These are phyloP conservation scores for Beauveria medogensis DNA, from an alignment of 2,329 filamentous ascomycete species.

Conservation along the genomic window DNA sequence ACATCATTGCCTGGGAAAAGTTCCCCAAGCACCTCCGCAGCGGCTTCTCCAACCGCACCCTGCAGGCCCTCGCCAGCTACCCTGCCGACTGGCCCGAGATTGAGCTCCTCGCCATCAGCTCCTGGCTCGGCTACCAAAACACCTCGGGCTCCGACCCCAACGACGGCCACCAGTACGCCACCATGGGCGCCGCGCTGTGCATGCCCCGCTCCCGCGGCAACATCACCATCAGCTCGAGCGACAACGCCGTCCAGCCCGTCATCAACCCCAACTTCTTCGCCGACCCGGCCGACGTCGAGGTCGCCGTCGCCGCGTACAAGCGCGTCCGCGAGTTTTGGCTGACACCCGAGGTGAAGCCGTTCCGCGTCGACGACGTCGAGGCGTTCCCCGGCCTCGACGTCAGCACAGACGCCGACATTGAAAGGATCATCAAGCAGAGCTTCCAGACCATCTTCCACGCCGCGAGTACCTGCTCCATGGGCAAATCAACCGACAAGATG, in stretches of 20 bases:
- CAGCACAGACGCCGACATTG: constrained; percentile 5
- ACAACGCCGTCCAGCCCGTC: constrained; percentile 27
- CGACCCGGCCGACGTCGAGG: constrained; percentile 32
- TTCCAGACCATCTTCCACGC: not conserved
- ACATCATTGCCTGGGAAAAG: constrained; percentile 8
- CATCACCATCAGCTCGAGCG: constrained; percentile 27
- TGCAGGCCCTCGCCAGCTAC: not conserved
- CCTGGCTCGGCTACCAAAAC: constrained; percentile 17
- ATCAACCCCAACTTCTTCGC: constrained; percentile 37
- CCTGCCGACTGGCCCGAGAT: constrained; percentile 12
- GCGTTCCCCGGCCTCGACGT: not conserved
- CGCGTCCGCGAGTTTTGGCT: constrained; percentile 29
- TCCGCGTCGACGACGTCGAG: constrained; percentile 12
- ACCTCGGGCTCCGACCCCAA: not conserved
- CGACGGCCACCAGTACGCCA: constrained; percentile 12
- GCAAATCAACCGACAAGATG: not conserved
- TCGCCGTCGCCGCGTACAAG: constrained; percentile 34
- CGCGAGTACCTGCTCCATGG: not conserved
- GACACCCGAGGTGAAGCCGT: constrained; percentile 5
- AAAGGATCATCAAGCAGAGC: constrained; percentile 11
- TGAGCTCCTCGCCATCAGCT: constrained; percentile 4
- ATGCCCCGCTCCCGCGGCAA: constrained; percentile 30
- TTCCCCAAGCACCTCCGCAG: not conserved
- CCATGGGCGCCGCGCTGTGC: constrained; percentile 25
- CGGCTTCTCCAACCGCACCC: not conserved